Conservation (phyloP, 805 yeast genomes). For the Monosporozyma aerobia region DNA sequence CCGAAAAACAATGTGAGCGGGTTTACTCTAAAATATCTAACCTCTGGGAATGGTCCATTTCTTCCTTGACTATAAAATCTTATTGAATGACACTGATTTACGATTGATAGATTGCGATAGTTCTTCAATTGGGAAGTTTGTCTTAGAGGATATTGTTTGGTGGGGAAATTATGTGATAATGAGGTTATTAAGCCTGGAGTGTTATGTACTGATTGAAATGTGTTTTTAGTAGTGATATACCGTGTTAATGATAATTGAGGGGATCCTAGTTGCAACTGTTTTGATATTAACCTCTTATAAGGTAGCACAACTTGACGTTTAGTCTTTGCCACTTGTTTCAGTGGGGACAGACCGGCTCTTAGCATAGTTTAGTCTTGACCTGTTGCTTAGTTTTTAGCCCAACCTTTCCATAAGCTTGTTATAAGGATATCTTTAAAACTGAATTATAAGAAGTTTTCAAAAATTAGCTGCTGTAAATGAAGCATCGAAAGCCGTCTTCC, state of each 20-base stretch:
- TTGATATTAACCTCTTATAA: neutral
- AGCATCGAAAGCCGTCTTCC: too few species aligned
- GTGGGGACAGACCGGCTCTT: neutral
- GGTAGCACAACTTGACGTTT: neutral
- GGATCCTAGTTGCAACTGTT: neutral
- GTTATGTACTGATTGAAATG: too few species aligned
- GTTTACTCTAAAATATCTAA: conserved; percentile 9
- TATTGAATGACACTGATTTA: neutral
- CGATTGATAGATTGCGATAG: neutral
- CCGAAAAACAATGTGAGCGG: conserved; percentile 10
- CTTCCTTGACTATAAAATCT: neutral
- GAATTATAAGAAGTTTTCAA: too few species aligned
- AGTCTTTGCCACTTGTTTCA: neutral
- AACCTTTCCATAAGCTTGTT: too few species aligned
- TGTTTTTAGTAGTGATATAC: too few species aligned
- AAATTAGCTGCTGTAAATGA: too few species aligned
- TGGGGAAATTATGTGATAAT: too few species aligned
- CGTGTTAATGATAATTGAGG: neutral
- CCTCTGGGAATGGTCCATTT: neutral
- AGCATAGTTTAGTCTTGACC: neutral
- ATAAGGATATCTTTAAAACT: too few species aligned
- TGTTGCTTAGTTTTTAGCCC: too few species aligned
- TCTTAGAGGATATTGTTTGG: neutral
- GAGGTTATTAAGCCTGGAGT: too few species aligned
- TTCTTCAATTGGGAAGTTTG: neutral